Evolutionary conservation across 1,139 yeast genomes (phyloP), one percentile per base, ranked within the genome.

Genomic region (Saccharomycopsis hybrid): DNA sequence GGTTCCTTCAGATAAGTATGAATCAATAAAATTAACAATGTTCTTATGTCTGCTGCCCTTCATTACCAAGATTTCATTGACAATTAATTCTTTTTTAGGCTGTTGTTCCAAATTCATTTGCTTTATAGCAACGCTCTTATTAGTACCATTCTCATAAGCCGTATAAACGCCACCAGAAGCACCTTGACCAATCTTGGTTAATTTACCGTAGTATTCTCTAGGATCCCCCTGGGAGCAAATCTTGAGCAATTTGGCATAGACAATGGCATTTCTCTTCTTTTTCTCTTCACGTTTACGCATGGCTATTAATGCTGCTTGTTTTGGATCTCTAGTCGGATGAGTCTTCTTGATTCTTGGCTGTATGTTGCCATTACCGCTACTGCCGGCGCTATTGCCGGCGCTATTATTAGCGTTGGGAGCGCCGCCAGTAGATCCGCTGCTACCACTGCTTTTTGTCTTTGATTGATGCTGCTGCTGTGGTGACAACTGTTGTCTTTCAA

Each of bases 161-260:
- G 95, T 87, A 63, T 83, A 92, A 45, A 92, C 98, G 49, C 97
- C 97, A 53, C 98, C 98, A 39, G 95, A 83, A 0, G 98, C 98
- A 62, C 98, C 98, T 69, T 92, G 97, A 4, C 98, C 98, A 62
- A 92, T 85, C 69, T 92, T 90, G 24, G 76, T 72, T 54, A 90
- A 71, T 61, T 82, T 82, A 45, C 74, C 71, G 65, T 87, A 94
- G 47, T 77, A 65, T 50, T 72, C 72, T 36, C 82, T 79, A n/a
- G 99, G 98, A 65, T 94, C 95, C 2, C 92, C 95, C 40, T 79
- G 82, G 2, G 88, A 77, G 62, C 97, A 92, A 46, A 92, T 90
- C 42, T 82, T 78, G 52, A 78, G 75, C 49, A 92, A 71, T 59
- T 81, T 85, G 50, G 78, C 76, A 54, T 87, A 75, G 28, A 87